Evolutionary conservation across 2,329 filamentous ascomycete genomes (phyloP), one percentile per base, ranked within the genome.

Genomic region (Fusarium transvaalense): DNA sequence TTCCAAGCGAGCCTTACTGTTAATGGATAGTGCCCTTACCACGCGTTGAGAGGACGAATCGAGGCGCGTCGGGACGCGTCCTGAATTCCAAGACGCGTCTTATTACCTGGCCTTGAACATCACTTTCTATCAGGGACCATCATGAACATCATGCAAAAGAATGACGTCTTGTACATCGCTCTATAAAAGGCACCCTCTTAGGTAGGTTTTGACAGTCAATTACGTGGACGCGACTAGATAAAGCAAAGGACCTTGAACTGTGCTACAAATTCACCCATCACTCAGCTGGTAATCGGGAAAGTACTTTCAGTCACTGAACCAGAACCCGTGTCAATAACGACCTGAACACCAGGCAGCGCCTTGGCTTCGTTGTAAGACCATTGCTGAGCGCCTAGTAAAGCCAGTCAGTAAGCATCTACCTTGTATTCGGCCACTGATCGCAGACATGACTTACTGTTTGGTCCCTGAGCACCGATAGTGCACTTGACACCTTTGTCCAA

Each of bases 321-420:
- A 29, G 55, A 57, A 8, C 46, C 35, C 1, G 54, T 57, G 8
- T 57, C 46, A 21, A 57, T 52, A 13, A 46, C 14, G 4, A 57
- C 37, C 34, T 57, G 46, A 9, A 52, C 46, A 29, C 37, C 54
- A 1, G 54, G 54, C 7, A 57, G n/a, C 2, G 46, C 54, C 54
- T 57, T 57, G 5, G 54, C 29, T 17, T 57, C 21, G 10, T 57
- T 57, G 29, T 52, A 35, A 6, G 54, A 57, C 54, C 54, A 57
- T 7, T 57, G 54, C 9, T 57, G 54, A 19, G 47, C 29, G 19
- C 37, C 54, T 57, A 15, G 1, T 35, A 3, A 8, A 46, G n/a
- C 1, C 8, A 14, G 23, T 34, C 13, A 54, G 29, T 32, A 3
- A 32, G 17, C n/a, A 27, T 29, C 5, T 25, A 25, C 29, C 10